A percentile compares a stretch with the other conserved stretches of the same genome.
Conservation (phyloP, 75 land plant species). For the Gnetum montanum region DNA sequence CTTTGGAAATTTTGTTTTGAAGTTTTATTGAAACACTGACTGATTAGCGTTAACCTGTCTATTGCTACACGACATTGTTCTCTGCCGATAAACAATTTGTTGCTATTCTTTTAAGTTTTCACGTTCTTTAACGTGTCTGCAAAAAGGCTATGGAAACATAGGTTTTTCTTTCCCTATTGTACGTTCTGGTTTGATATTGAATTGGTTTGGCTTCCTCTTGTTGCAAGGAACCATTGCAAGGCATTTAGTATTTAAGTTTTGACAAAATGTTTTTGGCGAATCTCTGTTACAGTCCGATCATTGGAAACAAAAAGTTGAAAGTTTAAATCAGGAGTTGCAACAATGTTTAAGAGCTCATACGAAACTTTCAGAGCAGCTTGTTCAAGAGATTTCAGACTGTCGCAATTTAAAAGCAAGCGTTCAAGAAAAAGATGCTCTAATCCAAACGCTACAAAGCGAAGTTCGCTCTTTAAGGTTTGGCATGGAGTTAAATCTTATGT, state of each 20-base stretch:
- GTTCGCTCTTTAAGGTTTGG: constrained; percentile 50
- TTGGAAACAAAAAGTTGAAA: constrained; percentile 80
- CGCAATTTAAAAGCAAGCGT: constrained; percentile 44
- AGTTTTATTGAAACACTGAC: no score
- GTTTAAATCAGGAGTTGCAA: constrained; percentile 63
- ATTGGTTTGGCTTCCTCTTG: neutral
- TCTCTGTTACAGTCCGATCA: constrained; percentile 49
- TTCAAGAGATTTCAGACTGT: constrained; percentile 63
- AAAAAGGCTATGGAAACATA: no score
- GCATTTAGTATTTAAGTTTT: no score
- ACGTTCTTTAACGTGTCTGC: no score
- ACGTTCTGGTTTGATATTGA: neutral
- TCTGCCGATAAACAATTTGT: no score
- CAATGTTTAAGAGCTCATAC: constrained; percentile 89
- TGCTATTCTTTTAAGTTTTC: no score
- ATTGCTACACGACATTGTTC: no score
- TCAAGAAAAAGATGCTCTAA: constrained; percentile 53
- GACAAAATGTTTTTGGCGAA: no score
- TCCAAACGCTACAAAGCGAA: constrained; percentile 40
- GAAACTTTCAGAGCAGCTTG: constrained; percentile 84
- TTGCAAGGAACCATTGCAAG: no score
- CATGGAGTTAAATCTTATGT: neutral
- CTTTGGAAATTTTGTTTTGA: no score
- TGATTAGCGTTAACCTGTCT: no score
- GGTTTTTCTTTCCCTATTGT: no score